A percentile compares a stretch with the other conserved stretches of the same genome.
Evolutionary conservation across 371 early-diverging fungal genomes (phyloP).

Genomic region (Haplosporangium sp.): DNA sequence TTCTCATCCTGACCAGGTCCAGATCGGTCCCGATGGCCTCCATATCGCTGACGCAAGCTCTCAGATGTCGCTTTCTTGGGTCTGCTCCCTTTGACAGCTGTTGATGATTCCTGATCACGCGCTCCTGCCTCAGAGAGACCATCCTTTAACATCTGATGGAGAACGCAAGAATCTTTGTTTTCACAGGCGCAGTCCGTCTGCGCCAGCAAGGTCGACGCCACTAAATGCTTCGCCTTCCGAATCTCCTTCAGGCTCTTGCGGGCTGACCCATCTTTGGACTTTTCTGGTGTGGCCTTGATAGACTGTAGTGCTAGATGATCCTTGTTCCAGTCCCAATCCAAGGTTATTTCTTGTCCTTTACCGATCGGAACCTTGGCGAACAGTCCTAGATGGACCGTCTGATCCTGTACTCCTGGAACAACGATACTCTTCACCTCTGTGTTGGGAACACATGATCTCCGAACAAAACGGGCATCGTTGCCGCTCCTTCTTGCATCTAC

Average conservation of each 20-base stretch:
- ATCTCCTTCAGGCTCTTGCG: conserved; percentile 35
- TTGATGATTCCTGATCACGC: conserved; percentile 18
- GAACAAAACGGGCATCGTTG: conserved; percentile 74
- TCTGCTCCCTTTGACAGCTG: conserved; percentile 28
- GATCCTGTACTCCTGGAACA: conserved; percentile 61
- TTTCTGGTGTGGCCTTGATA: conserved; percentile 23
- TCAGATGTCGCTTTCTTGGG: conserved; percentile 35
- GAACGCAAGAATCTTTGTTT: conserved; percentile 38
- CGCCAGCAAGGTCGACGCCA: conserved; percentile 46
- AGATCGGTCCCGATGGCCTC: conserved; percentile 27
- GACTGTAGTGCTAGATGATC: conserved; percentile 59
- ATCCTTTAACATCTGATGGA: conserved; percentile 52
- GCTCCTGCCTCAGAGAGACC: conserved; percentile 21
- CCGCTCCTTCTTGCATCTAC: conserved; percentile 82
- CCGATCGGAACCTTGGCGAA: conserved; percentile 71
- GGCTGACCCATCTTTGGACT: conserved; percentile 20
- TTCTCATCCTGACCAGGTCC: conserved; percentile 18
- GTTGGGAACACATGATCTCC: conserved; percentile 81
- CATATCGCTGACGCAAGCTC: conserved; percentile 44
- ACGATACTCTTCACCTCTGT: conserved; percentile 75
- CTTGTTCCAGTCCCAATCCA: conserved; percentile 79
- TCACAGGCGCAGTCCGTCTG: conserved; percentile 58
- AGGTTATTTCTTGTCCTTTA: conserved; percentile 79
- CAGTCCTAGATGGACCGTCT: conserved; percentile 75
- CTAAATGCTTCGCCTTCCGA: conserved; percentile 45